Evolutionary conservation across 345 rosid genomes (phyloP), one percentile per base, ranked within the genome.

Genomic region (Firmiana major): DNA sequence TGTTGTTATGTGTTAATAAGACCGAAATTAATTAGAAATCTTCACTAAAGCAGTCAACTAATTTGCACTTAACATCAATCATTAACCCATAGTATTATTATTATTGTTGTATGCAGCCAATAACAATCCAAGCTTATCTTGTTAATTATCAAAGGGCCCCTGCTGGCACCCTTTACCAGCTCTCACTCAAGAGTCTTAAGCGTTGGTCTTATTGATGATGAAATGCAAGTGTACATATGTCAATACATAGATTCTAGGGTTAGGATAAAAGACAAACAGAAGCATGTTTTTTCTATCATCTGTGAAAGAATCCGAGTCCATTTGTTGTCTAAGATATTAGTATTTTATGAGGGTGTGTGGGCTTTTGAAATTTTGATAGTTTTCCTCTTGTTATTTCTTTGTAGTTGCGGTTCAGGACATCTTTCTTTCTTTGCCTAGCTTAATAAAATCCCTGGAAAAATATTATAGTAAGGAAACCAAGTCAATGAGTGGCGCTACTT

Each of bases 331-430:
- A 75, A 65, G 12, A 77, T 77, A 82, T 69, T 84, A 68, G 48
- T 68, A 55, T 49, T 81, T 77, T 40, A 58, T 60, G 74, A 78
- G 80, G 66, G 78, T 71, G 78, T 79, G 81, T 77, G 83, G 83
- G 83, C 84, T 88, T 91, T 87, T 83, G 78, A 85, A 68, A 75
- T 63, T 79, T 89, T 85, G 90, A 88, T 84, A 77, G 86, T 81
- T 89, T 93, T 89, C 94, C 70, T 78, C 90, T 92, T 92, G 94
- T 87, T 84, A 84, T 87, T 87, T 89, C 87, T 85, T 40, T 79
- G 82, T 81, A 85, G 86, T 79, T 86, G 78, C 73, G 89, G 89
- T 88, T 92, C 90, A 74, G 76, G 81, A 63, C 84, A 84, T 84
- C 73, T 68, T 9, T 43, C 10, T 78, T 58, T 60, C 55, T 59